These are phyloP conservation scores for Apiospora hydei DNA, from an alignment of 2,329 filamentous ascomycete genomes.

Conservation along the genomic window DNA sequence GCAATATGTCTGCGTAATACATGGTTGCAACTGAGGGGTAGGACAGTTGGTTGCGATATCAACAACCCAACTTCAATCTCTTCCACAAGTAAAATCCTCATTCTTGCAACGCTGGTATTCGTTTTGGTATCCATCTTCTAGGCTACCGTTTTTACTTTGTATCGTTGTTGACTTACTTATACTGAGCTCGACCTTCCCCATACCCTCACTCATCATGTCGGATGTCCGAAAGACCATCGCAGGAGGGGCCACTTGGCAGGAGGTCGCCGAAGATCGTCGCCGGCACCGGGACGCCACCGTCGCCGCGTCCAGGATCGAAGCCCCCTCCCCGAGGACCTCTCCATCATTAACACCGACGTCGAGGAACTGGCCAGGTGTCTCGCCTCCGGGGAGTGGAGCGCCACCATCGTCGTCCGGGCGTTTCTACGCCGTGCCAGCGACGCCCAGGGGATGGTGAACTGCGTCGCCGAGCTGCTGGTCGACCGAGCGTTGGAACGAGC, in stretches of 20 bases:
- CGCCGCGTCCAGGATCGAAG: constrained; percentile 45
- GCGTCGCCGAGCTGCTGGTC: constrained; percentile 38
- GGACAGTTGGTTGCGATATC: background rate
- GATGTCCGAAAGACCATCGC: constrained; percentile 35
- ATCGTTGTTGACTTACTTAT: too few species aligned
- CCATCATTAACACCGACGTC: constrained; percentile 55
- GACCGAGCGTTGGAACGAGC: constrained; percentile 35
- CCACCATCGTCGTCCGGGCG: constrained; percentile 55
- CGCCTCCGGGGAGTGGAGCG: constrained; percentile 50
- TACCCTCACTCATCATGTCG: constrained; percentile 30
- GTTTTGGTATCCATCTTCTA: background rate
- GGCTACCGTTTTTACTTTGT: too few species aligned
- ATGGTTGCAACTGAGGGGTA: background rate
- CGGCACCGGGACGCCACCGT: constrained; percentile 54
- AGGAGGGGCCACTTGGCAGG: constrained; percentile 50
- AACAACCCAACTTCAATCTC: background rate
- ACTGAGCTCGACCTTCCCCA: background rate
- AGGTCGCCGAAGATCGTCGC: constrained; percentile 53
- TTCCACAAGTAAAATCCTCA: background rate
- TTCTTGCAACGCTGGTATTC: too few species aligned
- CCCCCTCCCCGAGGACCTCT: constrained; percentile 52
- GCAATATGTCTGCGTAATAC: background rate
- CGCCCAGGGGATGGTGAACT: constrained; percentile 53
- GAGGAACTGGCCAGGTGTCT: constrained; percentile 54
- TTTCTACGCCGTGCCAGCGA: constrained; percentile 63